Evolutionary conservation across 2,329 filamentous ascomycete genomes (phyloP), one percentile per base, ranked within the genome.

Genomic region (Teratosphaeria pseudoeucalypti): DNA sequence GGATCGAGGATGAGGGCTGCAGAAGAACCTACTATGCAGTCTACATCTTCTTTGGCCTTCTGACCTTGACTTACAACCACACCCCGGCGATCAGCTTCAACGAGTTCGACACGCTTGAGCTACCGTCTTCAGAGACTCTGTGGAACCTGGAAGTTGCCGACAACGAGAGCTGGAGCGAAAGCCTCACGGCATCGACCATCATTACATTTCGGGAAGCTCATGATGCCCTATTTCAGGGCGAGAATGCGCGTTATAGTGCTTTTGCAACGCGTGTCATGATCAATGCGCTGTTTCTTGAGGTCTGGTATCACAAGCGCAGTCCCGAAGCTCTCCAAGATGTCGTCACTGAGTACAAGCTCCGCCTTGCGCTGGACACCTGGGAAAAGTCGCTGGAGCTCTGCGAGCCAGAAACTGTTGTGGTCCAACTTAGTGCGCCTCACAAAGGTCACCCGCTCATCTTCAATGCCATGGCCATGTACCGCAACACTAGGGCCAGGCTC

Each of bases 201-300:
- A 85, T 92, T 60, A 95, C 92, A 0, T 96, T 97, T 72, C 89
- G 94, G 75, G 88, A 95, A 70, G 92, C 94, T 1, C 92, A 97
- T 71, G 91, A 95, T 75, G 92, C 91, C 63, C 84, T 99, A 3
- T 97, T 97, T 80, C 91, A 96, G 73, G 94, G 92, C 64, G 90
- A 96, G 72, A 84, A 84, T 60, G 84, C 92, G 57, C 87, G 88
- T 67, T 99, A 97, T 79, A 97, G 92, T 71, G 92, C 92, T 1
- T 99, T 97, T 73, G 92, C 92, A 5, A 95, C 94, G 11, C 90
- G 94, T 63, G 90, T 97, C 64, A 95, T 99, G 90, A 96, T 97
- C 81, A 99, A 97, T 71, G 92, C 94, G 11, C 81, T 99, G 64
- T 99, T 97, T 81, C 82, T 99, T 55, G 94, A 97, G 75, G 92